phyloP scores from a whole-genome alignment of 495 filamentous ascomycete species.

The Hamigera avellanea region DNA sequence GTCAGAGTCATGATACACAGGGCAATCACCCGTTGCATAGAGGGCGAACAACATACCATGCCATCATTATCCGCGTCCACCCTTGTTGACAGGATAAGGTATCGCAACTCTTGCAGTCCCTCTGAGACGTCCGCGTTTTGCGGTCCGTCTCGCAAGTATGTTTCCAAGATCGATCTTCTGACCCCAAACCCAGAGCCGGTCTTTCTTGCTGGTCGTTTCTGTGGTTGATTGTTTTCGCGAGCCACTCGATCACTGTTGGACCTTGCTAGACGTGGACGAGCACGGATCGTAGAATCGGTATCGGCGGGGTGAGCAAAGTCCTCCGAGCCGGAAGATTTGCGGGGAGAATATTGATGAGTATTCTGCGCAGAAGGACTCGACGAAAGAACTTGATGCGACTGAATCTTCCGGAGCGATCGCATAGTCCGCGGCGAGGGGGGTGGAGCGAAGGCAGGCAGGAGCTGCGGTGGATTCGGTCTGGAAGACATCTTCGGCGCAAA shows the following conservation, averaged over 20 bases:
- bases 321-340: slow-evolving; percentile 13
- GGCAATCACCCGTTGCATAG: neutral
- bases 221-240: slow-evolving; percentile 23
- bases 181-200: slow-evolving; percentile 44
- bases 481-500: slow-evolving; percentile 7
- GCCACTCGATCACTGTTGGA: slow-evolving; percentile 62
- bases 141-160: slow-evolving; percentile 58
- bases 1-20: neutral
- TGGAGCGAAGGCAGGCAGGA: slow-evolving; percentile 17
- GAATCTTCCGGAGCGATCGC: slow-evolving; percentile 39
- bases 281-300: neutral
- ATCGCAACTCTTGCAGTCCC: slow-evolving; percentile 61
- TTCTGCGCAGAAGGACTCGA: slow-evolving; percentile 30
- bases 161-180: slow-evolving; percentile 50
- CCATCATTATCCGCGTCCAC: slow-evolving; percentile 77
- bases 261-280: slow-evolving; percentile 39
- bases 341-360: slow-evolving; percentile 18
- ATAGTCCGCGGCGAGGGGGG: slow-evolving; percentile 36
- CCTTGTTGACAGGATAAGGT: slow-evolving; percentile 65
- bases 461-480: slow-evolving; percentile 12
- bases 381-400: slow-evolving; percentile 39
- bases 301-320: slow-evolving; percentile 1
- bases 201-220: slow-evolving; percentile 40
- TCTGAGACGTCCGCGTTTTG: slow-evolving; percentile 52
- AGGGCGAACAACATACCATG: slow-evolving; percentile 50